Evolutionary conservation across 768 basidiomycete species (phyloP).

Genomic region (Baorangia bicolor): DNA sequence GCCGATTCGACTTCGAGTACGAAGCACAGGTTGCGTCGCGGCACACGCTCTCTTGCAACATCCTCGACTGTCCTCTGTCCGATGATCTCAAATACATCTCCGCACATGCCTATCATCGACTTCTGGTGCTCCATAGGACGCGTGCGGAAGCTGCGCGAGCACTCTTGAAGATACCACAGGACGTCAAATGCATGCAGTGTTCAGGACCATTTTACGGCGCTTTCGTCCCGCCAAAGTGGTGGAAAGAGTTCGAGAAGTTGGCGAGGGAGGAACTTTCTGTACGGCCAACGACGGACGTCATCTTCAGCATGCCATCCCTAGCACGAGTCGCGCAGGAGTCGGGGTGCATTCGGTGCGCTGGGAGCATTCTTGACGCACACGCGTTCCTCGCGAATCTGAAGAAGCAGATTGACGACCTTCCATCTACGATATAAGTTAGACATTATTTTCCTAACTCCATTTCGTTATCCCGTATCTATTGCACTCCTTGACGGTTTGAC

Average conservation of each 20-base stretch:
- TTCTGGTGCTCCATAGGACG: constrained; percentile 57
- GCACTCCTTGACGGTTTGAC: not conserved
- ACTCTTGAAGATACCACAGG: constrained; percentile 45
- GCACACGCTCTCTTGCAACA: constrained; percentile 50
- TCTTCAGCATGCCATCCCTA: constrained; percentile 63
- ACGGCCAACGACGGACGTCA: constrained; percentile 55
- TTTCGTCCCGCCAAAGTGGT: constrained; percentile 63
- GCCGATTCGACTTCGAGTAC: constrained; percentile 59
- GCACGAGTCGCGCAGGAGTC: constrained; percentile 47
- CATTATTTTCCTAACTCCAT: not conserved
- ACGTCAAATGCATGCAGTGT: constrained; percentile 67
- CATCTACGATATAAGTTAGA: constrained; percentile 40
- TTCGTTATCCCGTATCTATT: not conserved
- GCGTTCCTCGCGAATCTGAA: constrained; percentile 55
- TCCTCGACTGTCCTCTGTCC: constrained; percentile 56
- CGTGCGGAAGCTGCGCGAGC: constrained; percentile 50
- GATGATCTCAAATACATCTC: constrained; percentile 66
- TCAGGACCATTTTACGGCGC: constrained; percentile 49
- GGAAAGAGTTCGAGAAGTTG: constrained; percentile 56
- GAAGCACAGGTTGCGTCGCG: constrained; percentile 62
- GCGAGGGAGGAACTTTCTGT: constrained; percentile 57
- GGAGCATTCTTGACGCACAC: constrained; percentile 63
- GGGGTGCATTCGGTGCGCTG: constrained; percentile 63
- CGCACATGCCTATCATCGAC: constrained; percentile 65
- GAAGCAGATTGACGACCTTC: constrained; percentile 53